These are phyloP conservation scores for Mycosphaerella sp. DNA, from an alignment of 2,329 filamentous ascomycete species.

Conservation along the genomic window DNA sequence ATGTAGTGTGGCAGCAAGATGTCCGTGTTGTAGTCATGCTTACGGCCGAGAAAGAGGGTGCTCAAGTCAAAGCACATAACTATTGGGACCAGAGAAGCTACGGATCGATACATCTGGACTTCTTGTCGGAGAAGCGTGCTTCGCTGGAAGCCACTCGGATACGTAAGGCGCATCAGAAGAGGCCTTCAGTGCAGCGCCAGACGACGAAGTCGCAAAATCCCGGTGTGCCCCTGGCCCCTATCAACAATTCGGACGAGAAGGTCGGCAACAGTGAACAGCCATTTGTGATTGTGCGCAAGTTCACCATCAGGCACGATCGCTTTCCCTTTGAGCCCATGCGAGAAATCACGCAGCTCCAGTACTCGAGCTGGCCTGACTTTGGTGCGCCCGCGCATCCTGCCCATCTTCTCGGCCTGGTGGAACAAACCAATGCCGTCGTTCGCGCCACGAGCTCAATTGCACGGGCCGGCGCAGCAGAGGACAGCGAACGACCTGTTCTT, in stretches of 20 bases:
- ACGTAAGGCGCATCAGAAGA: slow-evolving; percentile 36
- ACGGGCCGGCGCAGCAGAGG: slow-evolving; percentile 46
- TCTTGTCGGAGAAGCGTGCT: slow-evolving; percentile 74
- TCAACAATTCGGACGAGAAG: slow-evolving; percentile 25
- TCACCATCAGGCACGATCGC: slow-evolving; percentile 68
- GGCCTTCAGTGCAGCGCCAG: slow-evolving; percentile 35
- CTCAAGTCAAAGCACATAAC: slow-evolving; percentile 87
- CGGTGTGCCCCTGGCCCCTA: slow-evolving; percentile 24
- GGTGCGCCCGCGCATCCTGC: slow-evolving; percentile 83
- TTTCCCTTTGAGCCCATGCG: slow-evolving; percentile 80
- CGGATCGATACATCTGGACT: slow-evolving; percentile 66
- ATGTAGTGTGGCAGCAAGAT: slow-evolving; percentile 93
- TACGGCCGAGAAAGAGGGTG: slow-evolving; percentile 87
- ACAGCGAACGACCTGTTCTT: slow-evolving; percentile 61
- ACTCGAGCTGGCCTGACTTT: slow-evolving; percentile 96
- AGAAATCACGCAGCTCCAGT: slow-evolving; percentile 91
- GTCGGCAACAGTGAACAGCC: slow-evolving; percentile 49
- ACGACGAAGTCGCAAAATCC: slow-evolving; percentile 34
- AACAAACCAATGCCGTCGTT: slow-evolving; percentile 72
- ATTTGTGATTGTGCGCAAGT: slow-evolving; percentile 77
- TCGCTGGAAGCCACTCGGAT: slow-evolving; percentile 61
- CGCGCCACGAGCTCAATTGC: slow-evolving; percentile 40
- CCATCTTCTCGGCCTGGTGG: slow-evolving; percentile 82
- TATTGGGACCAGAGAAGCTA: slow-evolving; percentile 83
- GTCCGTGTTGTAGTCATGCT: slow-evolving; percentile 93